Evolutionary conservation across 257 asterid species (phyloP).

Genomic region (Fraxinus cuspidata): DNA sequence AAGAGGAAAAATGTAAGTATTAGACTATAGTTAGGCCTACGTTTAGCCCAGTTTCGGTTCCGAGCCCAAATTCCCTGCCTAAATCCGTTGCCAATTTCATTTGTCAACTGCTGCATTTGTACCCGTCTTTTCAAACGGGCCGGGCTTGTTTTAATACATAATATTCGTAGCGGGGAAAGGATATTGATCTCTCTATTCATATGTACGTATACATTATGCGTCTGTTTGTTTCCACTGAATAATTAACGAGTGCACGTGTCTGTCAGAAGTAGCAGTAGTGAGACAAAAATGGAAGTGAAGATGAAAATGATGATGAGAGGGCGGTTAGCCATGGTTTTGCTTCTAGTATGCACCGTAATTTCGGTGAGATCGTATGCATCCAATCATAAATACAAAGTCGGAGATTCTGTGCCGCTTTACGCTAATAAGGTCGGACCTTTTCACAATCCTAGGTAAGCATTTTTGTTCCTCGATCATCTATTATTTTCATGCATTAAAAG

Average conservation of each 20-base stretch:
- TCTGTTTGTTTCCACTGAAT: neutral
- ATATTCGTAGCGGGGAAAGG: neutral
- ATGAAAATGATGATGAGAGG: constrained; percentile 17
- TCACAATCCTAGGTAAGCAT: constrained; percentile 67
- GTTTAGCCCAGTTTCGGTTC: neutral
- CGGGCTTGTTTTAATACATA: neutral
- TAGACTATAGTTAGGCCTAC: too few species aligned
- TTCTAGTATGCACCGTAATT: constrained; percentile 19
- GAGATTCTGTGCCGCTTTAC: constrained; percentile 76
- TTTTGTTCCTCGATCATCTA: neutral
- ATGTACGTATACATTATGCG: neutral
- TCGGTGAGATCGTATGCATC: constrained; percentile 66
- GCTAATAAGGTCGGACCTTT: constrained; percentile 93
- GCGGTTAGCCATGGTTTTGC: constrained; percentile 33
- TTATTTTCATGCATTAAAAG: neutral
- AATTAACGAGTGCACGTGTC: neutral
- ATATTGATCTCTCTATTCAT: constrained; percentile 20
- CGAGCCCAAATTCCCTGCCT: neutral
- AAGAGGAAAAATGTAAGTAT: too few species aligned
- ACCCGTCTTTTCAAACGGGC: neutral
- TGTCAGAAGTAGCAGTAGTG: neutral
- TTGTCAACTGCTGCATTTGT: neutral
- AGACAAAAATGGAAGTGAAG: neutral
- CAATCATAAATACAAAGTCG: constrained; percentile 72
- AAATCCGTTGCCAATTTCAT: neutral